Conservation (phyloP, 2,329 filamentous ascomycete genomes). For the Hymenoscyphus salicellus region DNA sequence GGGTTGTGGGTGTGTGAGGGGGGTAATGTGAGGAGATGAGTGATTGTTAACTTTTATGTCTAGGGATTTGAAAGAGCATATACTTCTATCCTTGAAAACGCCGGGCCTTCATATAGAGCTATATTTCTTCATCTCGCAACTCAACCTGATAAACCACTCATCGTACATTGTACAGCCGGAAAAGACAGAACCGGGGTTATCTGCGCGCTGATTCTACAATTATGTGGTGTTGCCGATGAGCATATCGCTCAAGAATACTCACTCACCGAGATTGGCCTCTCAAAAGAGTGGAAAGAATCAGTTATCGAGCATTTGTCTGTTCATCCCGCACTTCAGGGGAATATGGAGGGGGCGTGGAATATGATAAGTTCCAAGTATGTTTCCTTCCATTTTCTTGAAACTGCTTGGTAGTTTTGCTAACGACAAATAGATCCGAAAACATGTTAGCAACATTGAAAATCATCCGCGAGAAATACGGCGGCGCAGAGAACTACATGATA, state of each 20-base stretch:
- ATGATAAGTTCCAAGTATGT: slow-evolving; percentile 42
- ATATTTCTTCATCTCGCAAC: slow-evolving; percentile 45
- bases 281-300: slow-evolving; percentile 46
- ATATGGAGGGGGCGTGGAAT: slow-evolving; percentile 41
- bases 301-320: slow-evolving; percentile 51
- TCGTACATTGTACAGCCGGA: slow-evolving; percentile 73
- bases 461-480: slow-evolving; percentile 59
- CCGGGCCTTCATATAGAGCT: slow-evolving; percentile 50
- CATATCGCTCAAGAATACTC: slow-evolving; percentile 66
- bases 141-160: slow-evolving; percentile 46
- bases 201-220: slow-evolving; percentile 60
- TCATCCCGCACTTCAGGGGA: slow-evolving; percentile 46
- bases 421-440: slow-evolving; percentile 42
- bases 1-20: not conserved
- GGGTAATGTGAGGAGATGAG: not conserved
- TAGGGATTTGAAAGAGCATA: slow-evolving; percentile 65
- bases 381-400: not conserved
- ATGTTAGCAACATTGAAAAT: slow-evolving; percentile 51
- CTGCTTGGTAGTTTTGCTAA: slow-evolving; percentile 9
- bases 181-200: slow-evolving; percentile 76
- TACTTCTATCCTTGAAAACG: slow-evolving; percentile 55
- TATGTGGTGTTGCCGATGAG: slow-evolving; percentile 60
- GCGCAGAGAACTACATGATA: slow-evolving; percentile 61
- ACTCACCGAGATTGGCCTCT: slow-evolving; percentile 62
- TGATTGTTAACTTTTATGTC: not conserved